These are phyloP conservation scores for Xanthoconium stramineum DNA, from an alignment of 768 basidiomycete species.

Conservation along the genomic window DNA sequence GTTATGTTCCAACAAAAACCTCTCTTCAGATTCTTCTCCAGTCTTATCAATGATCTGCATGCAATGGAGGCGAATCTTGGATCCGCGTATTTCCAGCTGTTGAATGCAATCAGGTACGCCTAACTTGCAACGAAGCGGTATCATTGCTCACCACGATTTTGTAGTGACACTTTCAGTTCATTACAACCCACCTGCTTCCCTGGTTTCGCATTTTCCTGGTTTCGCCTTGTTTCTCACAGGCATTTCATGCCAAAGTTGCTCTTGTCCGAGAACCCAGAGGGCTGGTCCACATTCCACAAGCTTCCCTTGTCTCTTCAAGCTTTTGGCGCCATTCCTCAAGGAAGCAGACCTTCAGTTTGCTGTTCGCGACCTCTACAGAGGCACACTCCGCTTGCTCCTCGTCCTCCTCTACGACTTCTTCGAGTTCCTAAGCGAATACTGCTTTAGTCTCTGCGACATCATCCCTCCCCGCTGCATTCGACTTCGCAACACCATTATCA, in stretches of 20 bases:
- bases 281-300: conserved; percentile 96
- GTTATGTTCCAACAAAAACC: conserved; percentile 92
- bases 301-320: conserved; percentile 92
- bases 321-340: conserved; percentile 87
- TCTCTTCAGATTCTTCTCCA: conserved; percentile 98
- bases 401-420: conserved; percentile 99
- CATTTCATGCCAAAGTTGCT: conserved; percentile 97
- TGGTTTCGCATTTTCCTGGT: conserved; percentile 98
- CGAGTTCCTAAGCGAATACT: conserved; percentile 95
- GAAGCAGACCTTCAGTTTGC: conserved; percentile 76
- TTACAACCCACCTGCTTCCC: conserved; percentile 96
- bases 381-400: conserved; percentile 83
- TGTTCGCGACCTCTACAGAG: conserved; percentile 85
- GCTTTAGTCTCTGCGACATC: conserved; percentile 91
- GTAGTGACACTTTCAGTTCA: conserved; percentile 91
- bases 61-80: conserved; percentile 82
- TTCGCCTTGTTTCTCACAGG: conserved; percentile 92
- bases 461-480: conserved; percentile 94
- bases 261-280: conserved; percentile 85
- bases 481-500: conserved; percentile 92
- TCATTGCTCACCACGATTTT: conserved; percentile 1
- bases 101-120: conserved; percentile 80
- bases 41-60: conserved; percentile 88
- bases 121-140: background rate
- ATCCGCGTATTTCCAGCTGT: conserved; percentile 82